Evolutionary conservation across 257 asterid genomes (phyloP), one percentile per base, ranked within the genome.

Genomic region (Solanum tacnaense): DNA sequence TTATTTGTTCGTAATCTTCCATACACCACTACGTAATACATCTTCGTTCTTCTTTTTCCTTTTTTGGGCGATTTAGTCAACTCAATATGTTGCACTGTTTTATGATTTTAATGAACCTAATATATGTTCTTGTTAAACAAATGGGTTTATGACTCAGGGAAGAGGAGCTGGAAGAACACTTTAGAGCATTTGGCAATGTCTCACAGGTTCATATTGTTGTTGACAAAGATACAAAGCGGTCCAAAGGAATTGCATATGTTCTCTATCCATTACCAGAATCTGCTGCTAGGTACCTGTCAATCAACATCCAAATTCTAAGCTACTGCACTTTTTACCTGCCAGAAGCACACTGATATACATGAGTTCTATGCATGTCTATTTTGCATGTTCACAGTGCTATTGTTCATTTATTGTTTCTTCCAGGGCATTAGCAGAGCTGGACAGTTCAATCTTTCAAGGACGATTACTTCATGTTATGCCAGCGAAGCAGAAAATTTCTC

Each of bases 401-500:
- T 71, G 78, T 32, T 58, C 60, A 12, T 87, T 10, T 83, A 38
- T 6, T 62, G 46, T 78, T 29, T 15, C 68, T 86, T 89, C 70
- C 93, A 96, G 98, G 96, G 99, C 98, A 67, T 88, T 97, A 84
- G 91, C 91, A 84, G 96, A 95, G 96, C 92, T 91, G 95, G 98
- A 97, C 88, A 91, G 86, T 88, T 93, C 98, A 71, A 92, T 88
- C 90, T 97, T 97, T 88, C 99, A 97, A 91, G 99, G 99, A 87
- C 94, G 99, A 92, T 86, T 97, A 87, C 89, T 97, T 93, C 98
- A 96, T 90, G 95, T 97, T 90, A 93, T 94, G 98, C 96, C 94
- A 68, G 99, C 99, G 86, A 93, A 94, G 88, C 95, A 91, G 87
- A 94, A 92, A 84, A 84, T 84, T 86, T 88, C 90, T 89, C 65